Evolutionary conservation across 2,329 filamentous ascomycete genomes (phyloP), one percentile per base, ranked within the genome.

Genomic region (Fusarium sp.): DNA sequence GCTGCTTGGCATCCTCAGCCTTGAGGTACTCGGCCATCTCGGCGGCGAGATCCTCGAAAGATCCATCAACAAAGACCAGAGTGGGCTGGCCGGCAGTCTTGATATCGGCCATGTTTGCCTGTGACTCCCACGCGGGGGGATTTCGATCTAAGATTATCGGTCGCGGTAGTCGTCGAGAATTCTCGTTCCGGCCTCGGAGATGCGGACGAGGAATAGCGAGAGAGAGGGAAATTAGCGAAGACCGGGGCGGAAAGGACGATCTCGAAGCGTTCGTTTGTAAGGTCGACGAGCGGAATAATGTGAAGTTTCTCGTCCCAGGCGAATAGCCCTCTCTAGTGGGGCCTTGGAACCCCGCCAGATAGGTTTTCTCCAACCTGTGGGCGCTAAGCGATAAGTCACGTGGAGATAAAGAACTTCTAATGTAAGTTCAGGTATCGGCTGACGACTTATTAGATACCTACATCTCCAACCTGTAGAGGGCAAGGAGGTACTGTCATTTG

Each of bases 1-100:
- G 88, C 80, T 90, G 86, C 79, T 96, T 86, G 72, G 93, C 91
- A 77, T 92, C 92, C 80, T 94, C 88, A 75, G 90, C 86, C 82
- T 97, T 93, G 80, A 99, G 87, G 84, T 97, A 98, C 77, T 94
- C 92, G 81, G 95, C 94, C 86, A 99, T 92, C 85, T 99, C 96
- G 82, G 93, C 90, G 77, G 92, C 90, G 79, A 98, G 90, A 85
- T 98, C 96, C 81, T 94, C 90, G 82, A 98, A 97, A 77, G 89
- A 89, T 81, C 96, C 96, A 86, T 99, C 96, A 82, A 99, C 88
- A 78, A 91, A 91, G 80, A 91, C 86, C 76, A 88, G 85, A 82
- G 89, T 85, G 61, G 86, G 86, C 78, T 85, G 84, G 78, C 81
- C 80, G 78, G 81, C 79, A 79, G 78, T 78, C 72, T 79, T 82